phyloP scores from a whole-genome alignment of 2,329 filamentous ascomycete genomes.

The Fusarium albosuccineum region DNA sequence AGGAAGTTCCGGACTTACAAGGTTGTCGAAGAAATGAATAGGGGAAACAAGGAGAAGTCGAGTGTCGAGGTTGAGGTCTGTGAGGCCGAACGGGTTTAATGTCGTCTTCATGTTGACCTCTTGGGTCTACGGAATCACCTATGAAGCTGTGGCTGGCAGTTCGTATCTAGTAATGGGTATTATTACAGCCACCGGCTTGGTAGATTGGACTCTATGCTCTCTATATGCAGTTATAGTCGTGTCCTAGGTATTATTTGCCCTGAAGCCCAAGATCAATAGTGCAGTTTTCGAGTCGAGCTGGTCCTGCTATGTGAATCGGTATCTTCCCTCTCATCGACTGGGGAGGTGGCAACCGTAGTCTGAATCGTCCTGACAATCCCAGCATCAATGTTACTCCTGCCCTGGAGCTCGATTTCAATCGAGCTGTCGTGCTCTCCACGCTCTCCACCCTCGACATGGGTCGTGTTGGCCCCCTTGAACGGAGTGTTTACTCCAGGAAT shows the following conservation, averaged over 20 bases:
- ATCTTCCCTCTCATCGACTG: neutral
- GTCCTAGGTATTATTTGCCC: neutral
- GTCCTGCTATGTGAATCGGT: conserved; percentile 26
- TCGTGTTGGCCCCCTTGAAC: conserved; percentile 11
- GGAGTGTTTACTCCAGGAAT: conserved; percentile 5
- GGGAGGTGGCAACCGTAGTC: conserved; percentile 30
- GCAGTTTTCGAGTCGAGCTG: conserved; percentile 33
- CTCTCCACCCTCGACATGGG: conserved; percentile 19
- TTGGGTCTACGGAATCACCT: neutral
- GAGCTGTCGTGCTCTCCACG: conserved; percentile 21
- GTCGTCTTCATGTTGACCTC: neutral
- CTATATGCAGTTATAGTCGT: neutral
- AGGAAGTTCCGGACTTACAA: conserved; percentile 33
- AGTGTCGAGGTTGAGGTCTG: conserved; percentile 26
- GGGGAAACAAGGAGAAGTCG: conserved; percentile 12
- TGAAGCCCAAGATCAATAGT: conserved; percentile 4
- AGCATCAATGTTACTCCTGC: neutral
- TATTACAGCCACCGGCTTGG: neutral
- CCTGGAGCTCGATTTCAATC: conserved; percentile 3
- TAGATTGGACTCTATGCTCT: conserved; percentile 2
- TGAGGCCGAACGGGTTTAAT: conserved; percentile 30
- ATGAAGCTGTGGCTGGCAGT: neutral
- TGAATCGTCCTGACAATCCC: conserved; percentile 40
- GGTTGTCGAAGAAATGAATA: neutral
- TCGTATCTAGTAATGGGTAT: neutral